Evolutionary conservation across 805 yeast species (phyloP), one percentile per base, ranked within the genome.

Genomic region (Saccharomycopsis malanga): DNA sequence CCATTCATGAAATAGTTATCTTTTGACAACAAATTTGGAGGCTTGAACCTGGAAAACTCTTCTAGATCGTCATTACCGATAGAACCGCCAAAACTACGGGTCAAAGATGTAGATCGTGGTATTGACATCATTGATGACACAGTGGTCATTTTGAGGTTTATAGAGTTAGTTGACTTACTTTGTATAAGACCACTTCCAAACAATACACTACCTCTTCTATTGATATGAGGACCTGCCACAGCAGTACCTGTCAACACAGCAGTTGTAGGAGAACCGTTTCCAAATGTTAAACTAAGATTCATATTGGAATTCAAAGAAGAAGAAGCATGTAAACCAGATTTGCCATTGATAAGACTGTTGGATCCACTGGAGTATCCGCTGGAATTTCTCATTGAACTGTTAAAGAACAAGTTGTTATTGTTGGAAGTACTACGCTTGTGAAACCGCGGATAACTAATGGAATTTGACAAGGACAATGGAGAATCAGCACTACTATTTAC

Each of bases 141-240:
- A 7, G 34, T 20, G 18, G 49, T 30, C 41, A 49, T 34, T 39
- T 46, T 49, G 17, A 49, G 25, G 21, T 44, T 48, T 17, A 48
- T 48, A 3, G 42, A 36, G 25, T 48, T 48, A 15, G 52, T 48
- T 4, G 52, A 48, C 30, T 45, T 48, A 21, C 49, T 49, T 34
- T 49, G 53, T 14, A 45, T 46, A n/a, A 49, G 32, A 10, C 53
- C 53, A 35, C 50, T 22, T 3, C 53, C 53, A 39, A 49, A 49
- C 12, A 48, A 32, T 7, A 48, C n/a, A 30, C 42, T 36, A 14
- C 37, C 25, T 17, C 51, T 30, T 35, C 39, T 27, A 14, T 39
- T 45, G 20, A 30, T 27, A 30, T 36, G 46, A 21, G 27, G 42
- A 7, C 46, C 36, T n/a, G 36, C 9, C n/a, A 29, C 43, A 4